phyloP scores from a whole-genome alignment of 192 early-diverging fungal genomes.

The Helicostylum pulchrum region DNA sequence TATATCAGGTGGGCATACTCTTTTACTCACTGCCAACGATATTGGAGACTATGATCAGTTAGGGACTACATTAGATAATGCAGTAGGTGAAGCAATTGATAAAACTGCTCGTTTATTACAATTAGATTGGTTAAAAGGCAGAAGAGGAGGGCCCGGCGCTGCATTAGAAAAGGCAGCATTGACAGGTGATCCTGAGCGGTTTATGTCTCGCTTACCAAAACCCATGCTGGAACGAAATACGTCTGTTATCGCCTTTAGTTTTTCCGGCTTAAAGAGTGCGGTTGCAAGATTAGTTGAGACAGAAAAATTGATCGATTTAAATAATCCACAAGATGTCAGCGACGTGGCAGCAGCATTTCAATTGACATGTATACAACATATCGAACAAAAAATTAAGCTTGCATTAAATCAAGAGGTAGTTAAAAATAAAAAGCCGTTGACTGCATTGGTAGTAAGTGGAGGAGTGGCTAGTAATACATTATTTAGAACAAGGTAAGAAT shows the following conservation, averaged over 20 bases:
- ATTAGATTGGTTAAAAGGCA: conserved; percentile 60
- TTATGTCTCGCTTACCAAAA: conserved; percentile 41
- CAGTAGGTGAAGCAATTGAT: conserved; percentile 78
- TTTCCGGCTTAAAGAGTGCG: conserved; percentile 73
- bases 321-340: conserved; percentile 33
- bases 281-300: conserved; percentile 50
- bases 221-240: conserved; percentile 60
- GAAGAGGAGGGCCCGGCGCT: conserved; percentile 66
- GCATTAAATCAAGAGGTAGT: conserved; percentile 45
- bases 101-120: conserved; percentile 67
- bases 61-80: conserved; percentile 70
- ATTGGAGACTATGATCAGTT: conserved; percentile 60
- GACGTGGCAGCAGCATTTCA: conserved; percentile 79
- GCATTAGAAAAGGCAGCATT: conserved; percentile 63
- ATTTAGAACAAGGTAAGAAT: conserved; percentile 42
- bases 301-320: conserved; percentile 33
- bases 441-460: conserved; percentile 67
- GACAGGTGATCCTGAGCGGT: conserved; percentile 46
- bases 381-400: conserved; percentile 60
- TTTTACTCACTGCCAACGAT: conserved; percentile 53
- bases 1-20: conserved; percentile 75
- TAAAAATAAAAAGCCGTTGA: conserved; percentile 28
- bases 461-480: conserved; percentile 74
- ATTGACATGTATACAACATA: conserved; percentile 51
- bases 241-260: conserved; percentile 63